These are phyloP conservation scores for Macrophomina phaseolina DNA, from an alignment of 2,329 filamentous ascomycete species.

Conservation along the genomic window DNA sequence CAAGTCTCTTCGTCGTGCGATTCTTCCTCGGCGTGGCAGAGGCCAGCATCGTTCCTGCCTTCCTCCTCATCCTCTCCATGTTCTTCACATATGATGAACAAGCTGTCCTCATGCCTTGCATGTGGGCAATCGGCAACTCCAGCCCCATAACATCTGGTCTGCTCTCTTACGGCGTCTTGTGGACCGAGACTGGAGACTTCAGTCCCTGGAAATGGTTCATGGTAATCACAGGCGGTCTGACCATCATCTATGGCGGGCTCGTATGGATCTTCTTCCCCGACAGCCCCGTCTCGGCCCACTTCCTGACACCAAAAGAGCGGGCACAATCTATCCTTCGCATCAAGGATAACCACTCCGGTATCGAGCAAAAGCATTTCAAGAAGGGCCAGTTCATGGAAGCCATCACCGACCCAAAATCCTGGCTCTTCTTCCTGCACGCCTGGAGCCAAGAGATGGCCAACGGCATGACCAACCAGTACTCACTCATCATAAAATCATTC, in stretches of 20 bases:
- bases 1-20: constrained; percentile 57
- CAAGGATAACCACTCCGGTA: constrained; percentile 45
- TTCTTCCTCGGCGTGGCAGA: constrained; percentile 75
- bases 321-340: constrained; percentile 41
- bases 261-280: constrained; percentile 48
- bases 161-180: constrained; percentile 32
- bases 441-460: constrained; percentile 49
- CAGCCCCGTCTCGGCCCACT: constrained; percentile 39
- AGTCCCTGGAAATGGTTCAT: constrained; percentile 50
- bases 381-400: constrained; percentile 42
- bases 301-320: not conserved
- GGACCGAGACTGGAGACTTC: constrained; percentile 30
- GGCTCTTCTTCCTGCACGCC: constrained; percentile 44
- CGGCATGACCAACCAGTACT: constrained; percentile 44
- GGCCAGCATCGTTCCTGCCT: constrained; percentile 58
- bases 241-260: constrained; percentile 42
- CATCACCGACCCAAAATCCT: constrained; percentile 42
- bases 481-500: constrained; percentile 52
- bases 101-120: constrained; percentile 38
- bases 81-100: constrained; percentile 45
- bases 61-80: constrained; percentile 62
- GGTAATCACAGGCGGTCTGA: constrained; percentile 46
- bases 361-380: constrained; percentile 34
- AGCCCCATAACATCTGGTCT: constrained; percentile 42
- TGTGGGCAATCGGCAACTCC: constrained; percentile 48